Evolutionary conservation across 495 filamentous ascomycete genomes (phyloP), one percentile per base, ranked within the genome.

Genomic region (Lepraria neglecta): DNA sequence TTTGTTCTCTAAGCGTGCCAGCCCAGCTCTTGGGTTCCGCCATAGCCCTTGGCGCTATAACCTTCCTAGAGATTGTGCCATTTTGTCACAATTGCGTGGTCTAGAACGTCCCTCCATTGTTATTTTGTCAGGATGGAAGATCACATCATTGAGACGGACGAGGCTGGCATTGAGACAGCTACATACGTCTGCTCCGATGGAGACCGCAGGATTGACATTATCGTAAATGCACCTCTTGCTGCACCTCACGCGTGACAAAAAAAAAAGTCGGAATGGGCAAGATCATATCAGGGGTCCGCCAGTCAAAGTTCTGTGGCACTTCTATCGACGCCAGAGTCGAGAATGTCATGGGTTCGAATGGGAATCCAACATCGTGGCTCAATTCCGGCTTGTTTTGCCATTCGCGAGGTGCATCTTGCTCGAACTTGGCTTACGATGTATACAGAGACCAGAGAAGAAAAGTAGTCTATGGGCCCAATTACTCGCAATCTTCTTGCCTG

Each of bases 401-500:
- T 45, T 42, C 43, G 17, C 4, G 35, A 4, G 21, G 19, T n/a
- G 5, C 38, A 51, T 14, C 19, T 48, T 0, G 31, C 24, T 24
- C 24, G 24, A 24, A 24, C 1, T 24, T 55, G 21, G 21, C 38
- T 27, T 10, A 28, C n/a, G 0, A 44, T 9, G 42, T 1, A 14
- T 2, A 19, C 6, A 71, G 68, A 48, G 30, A 17, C 65, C 68
- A 3, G 51, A 67, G 51, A 61, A 59, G 30, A 56, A 52, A 27
- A 57, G 52, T 35, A 63, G 57, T 52, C 14, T 68, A 57, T 73
- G 70, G 70, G 65, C 71, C 50, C 66, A 63, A 69, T 68, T 87
- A 11, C 74, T 88, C 53, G 82, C 85, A 66, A 80, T 95, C 52
- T 98, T 98, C 72, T 78, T 98, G n/a, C 94, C 92, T 0, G 85